Evolutionary conservation across 306 rosid species (phyloP).

Genomic region (Prunus armeniaca): DNA sequence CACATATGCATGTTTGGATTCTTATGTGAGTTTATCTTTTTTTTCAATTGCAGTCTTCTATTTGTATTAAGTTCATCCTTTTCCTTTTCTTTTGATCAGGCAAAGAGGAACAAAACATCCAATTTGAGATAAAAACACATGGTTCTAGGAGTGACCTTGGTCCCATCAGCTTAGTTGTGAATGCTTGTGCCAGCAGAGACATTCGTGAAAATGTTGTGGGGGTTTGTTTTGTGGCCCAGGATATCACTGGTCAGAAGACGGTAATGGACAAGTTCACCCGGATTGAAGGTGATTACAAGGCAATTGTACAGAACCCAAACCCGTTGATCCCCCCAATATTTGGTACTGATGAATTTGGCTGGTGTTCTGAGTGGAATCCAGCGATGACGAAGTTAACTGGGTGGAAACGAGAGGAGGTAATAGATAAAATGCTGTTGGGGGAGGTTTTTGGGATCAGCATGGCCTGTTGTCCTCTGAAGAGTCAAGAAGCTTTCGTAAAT

Average conservation of each 20-base stretch:
- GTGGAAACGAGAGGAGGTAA: constrained; percentile 82
- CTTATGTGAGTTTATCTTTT: neutral
- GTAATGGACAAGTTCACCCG: constrained; percentile 97
- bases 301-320: constrained; percentile 86
- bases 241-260: constrained; percentile 86
- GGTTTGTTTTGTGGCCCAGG: constrained; percentile 96
- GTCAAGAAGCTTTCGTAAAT: constrained; percentile 84
- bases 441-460: constrained; percentile 75
- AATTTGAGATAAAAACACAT: constrained; percentile 85
- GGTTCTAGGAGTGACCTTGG: constrained; percentile 58
- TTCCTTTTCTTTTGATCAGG: constrained; percentile 49
- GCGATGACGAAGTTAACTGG: constrained; percentile 89
- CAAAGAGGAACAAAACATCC: constrained; percentile 82
- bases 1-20: constrained; percentile 2
- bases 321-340: constrained; percentile 95
- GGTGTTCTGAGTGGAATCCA: constrained; percentile 97
- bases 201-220: constrained; percentile 77
- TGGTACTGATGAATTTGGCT: constrained; percentile 91
- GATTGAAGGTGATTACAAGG: constrained; percentile 94
- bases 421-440: constrained; percentile 92
- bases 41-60: neutral
- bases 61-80: constrained; percentile 16
- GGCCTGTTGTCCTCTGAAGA: constrained; percentile 80
- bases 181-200: constrained; percentile 94
- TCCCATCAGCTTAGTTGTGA: constrained; percentile 82